phyloP scores from a whole-genome alignment of 805 yeast genomes.

The Sugiyamaella americana region DNA sequence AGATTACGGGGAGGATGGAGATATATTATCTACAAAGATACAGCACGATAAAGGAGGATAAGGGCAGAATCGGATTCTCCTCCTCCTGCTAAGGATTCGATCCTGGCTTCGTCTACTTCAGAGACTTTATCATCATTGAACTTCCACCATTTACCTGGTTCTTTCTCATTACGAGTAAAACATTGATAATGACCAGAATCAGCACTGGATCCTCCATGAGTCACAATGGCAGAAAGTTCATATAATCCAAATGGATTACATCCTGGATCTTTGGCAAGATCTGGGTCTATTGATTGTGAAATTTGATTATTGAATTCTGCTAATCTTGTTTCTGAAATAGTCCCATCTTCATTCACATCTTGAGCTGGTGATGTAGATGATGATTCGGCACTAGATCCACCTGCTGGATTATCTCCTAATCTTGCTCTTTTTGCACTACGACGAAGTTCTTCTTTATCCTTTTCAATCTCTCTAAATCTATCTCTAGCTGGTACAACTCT shows the following conservation, averaged over 20 bases:
- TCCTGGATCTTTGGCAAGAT: slow-evolving; percentile 40
- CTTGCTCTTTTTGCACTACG: slow-evolving; percentile 66
- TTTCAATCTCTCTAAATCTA: slow-evolving; percentile 66
- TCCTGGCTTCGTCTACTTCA: slow-evolving; percentile 68
- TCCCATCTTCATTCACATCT: slow-evolving; percentile 34
- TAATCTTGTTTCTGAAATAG: slow-evolving; percentile 19
- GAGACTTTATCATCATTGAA: slow-evolving; percentile 90
- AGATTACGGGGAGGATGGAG: background rate
- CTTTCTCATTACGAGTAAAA: slow-evolving; percentile 60
- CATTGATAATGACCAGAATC: slow-evolving; percentile 98
- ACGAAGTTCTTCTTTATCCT: slow-evolving; percentile 62
- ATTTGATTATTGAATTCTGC: slow-evolving; percentile 26
- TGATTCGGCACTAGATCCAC: slow-evolving; percentile 11
- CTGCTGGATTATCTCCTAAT: slow-evolving; percentile 30
- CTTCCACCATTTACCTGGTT: slow-evolving; percentile 82
- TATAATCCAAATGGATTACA: slow-evolving; percentile 87
- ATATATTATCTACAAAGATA: slow-evolving; percentile 26
- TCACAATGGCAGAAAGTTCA: slow-evolving; percentile 72
- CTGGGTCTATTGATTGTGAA: slow-evolving; percentile 36
- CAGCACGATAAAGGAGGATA: slow-evolving; percentile 76
- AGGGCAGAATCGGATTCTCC: slow-evolving; percentile 96
- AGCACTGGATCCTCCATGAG: slow-evolving; percentile 93
- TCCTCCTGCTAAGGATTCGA: slow-evolving; percentile 89
- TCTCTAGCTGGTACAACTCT: slow-evolving; percentile 71
- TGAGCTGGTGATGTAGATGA: slow-evolving; percentile 24